These are phyloP conservation scores for Retiboletus flavoniger DNA, from an alignment of 1,284 basidiomycete species.

Conservation along the genomic window DNA sequence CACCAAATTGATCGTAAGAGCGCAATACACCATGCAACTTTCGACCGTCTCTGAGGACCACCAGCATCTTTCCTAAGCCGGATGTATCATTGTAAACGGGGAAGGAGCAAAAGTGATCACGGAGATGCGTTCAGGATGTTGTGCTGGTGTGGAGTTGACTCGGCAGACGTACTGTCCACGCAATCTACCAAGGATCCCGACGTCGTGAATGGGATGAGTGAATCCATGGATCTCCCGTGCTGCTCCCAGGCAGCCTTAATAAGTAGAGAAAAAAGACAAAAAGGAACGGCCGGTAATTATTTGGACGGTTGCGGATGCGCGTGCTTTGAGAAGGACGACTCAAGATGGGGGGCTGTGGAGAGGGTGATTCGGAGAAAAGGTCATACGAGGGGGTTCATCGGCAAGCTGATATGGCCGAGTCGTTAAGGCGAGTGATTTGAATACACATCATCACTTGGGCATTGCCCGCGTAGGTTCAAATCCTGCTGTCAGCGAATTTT, in stretches of 20 bases:
- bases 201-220: constrained; percentile 93
- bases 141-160: constrained; percentile 50
- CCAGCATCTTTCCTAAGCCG: constrained; percentile 92
- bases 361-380: too few relatives aligned
- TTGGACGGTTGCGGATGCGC: background rate
- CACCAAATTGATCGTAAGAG: constrained; percentile 99
- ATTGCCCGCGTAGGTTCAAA: constrained; percentile 77
- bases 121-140: constrained; percentile 50
- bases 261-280: constrained; percentile 30
- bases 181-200: constrained; percentile 95
- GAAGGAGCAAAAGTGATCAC: constrained; percentile 28
- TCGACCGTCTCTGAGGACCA: constrained; percentile 92
- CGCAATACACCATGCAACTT: constrained; percentile 95
- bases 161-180: constrained; percentile 93
- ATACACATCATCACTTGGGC: constrained; percentile 68
- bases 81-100: constrained; percentile 24
- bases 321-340: background rate
- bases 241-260: constrained; percentile 39
- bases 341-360: too few relatives aligned
- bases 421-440: constrained; percentile 82
- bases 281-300: constrained; percentile 22
- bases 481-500: constrained; percentile 71
- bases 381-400: background rate
- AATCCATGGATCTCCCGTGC: constrained; percentile 68
- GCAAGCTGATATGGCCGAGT: constrained; percentile 75